These are phyloP conservation scores for Trifolium pratense DNA, from an alignment of 306 rosid genomes.

Conservation along the genomic window DNA sequence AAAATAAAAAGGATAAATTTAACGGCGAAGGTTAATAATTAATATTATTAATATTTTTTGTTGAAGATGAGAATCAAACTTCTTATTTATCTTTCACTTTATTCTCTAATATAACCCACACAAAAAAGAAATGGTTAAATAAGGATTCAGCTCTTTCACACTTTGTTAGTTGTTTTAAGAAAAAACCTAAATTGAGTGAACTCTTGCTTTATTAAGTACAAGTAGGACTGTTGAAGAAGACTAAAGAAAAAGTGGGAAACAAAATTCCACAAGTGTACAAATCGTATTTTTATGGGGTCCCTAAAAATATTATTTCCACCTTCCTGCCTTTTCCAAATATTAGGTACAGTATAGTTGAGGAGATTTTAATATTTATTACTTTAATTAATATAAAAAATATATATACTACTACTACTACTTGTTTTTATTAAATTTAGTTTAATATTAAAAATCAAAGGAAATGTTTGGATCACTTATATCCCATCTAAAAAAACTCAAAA, in stretches of 20 bases:
- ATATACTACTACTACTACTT: not conserved
- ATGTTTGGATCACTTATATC: constrained; percentile 15
- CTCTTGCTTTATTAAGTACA: constrained; percentile 11
- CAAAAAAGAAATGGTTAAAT: not conserved
- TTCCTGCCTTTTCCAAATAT: not conserved
- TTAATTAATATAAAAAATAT: not conserved
- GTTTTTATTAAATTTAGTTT: not conserved
- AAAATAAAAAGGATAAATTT: too few species aligned
- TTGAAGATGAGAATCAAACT: too few species aligned
- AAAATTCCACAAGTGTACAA: constrained; percentile 28
- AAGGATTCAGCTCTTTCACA: not conserved
- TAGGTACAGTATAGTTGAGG: not conserved
- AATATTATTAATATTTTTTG: too few species aligned
- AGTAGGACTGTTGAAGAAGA: constrained; percentile 5
- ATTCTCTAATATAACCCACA: too few species aligned
- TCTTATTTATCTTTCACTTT: too few species aligned
- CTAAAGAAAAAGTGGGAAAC: constrained; percentile 11
- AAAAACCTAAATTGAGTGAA: constrained; percentile 6
- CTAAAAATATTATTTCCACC: constrained; percentile 30
- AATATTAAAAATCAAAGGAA: not conserved
- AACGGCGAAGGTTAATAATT: too few species aligned
- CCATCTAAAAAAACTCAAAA: not conserved
- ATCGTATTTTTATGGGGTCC: constrained; percentile 45
- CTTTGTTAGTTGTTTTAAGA: constrained; percentile 23
- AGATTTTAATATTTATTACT: not conserved